A percentile compares a stretch with the other conserved stretches of the same genome.
Conservation (phyloP, 257 asterid genomes). For the Nicotiana noctiflora region DNA sequence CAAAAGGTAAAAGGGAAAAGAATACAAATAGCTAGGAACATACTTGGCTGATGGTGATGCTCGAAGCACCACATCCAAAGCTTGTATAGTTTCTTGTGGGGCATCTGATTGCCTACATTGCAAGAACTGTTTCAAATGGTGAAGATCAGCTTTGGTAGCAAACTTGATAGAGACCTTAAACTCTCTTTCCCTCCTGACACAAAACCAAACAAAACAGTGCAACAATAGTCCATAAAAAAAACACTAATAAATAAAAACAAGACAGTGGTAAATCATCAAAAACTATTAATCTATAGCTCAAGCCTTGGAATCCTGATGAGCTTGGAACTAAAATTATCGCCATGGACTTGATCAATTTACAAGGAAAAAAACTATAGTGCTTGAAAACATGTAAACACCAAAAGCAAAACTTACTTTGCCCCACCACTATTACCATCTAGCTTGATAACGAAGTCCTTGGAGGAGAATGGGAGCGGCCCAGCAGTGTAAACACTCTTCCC, state of each 20-base stretch:
- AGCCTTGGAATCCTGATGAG: background rate
- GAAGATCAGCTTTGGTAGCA: conserved; percentile 54
- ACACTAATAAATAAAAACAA: background rate
- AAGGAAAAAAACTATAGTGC: background rate
- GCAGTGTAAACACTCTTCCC: conserved; percentile 66
- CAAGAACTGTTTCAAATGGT: conserved; percentile 48
- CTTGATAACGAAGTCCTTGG: conserved; percentile 53
- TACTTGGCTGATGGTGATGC: conserved; percentile 42
- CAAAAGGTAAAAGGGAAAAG: background rate
- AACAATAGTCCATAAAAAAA: background rate
- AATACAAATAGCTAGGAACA: background rate
- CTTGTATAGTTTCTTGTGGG: conserved; percentile 69
- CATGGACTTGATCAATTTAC: background rate
- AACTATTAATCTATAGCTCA: background rate
- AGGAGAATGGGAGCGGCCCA: conserved; percentile 51
- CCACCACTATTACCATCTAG: conserved; percentile 27
- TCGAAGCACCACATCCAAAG: conserved; percentile 74
- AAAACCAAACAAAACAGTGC: background rate
- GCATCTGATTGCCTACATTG: conserved; percentile 41
- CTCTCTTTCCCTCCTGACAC: conserved; percentile 52
- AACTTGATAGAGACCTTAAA: conserved; percentile 53
- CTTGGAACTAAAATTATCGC: background rate
- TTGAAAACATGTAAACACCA: background rate
- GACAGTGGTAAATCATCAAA: background rate
- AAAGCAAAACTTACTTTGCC: conserved; percentile 20